Evolutionary conservation across 371 early-diverging fungal species (phyloP).

Genomic region (Mortierella sp.): DNA sequence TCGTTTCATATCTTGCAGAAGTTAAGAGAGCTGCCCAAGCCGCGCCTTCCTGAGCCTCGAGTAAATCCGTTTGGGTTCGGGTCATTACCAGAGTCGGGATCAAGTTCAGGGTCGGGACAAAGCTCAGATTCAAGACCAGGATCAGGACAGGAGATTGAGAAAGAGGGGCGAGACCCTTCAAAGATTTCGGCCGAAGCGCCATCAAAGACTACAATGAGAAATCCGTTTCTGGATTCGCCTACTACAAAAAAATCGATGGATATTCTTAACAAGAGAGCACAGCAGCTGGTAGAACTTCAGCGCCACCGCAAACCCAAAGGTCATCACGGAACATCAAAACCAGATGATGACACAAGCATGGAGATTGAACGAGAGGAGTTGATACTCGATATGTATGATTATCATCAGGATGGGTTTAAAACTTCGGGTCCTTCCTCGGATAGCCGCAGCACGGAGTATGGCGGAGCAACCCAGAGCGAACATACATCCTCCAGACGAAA

Average conservation of each 20-base stretch:
- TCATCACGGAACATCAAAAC: too few relatives aligned
- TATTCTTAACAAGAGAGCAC: slow-evolving; percentile 19
- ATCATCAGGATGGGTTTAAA: not conserved
- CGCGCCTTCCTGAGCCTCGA: slow-evolving; percentile 33
- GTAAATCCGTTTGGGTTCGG: slow-evolving; percentile 31
- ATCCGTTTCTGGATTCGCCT: slow-evolving; percentile 29
- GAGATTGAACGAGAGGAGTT: not conserved
- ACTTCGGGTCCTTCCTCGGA: not conserved
- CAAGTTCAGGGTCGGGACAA: not conserved
- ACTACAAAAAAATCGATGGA: slow-evolving; percentile 32
- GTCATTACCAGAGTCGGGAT: not conserved
- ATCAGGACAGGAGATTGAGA: not conserved
- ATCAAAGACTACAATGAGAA: slow-evolving; percentile 1
- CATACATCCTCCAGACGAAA: not conserved
- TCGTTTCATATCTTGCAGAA: slow-evolving; percentile 37
- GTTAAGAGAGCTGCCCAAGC: slow-evolving; percentile 24
- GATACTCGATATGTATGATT: too few relatives aligned
- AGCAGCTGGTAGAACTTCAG: slow-evolving; percentile 28
- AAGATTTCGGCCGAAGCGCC: not conserved
- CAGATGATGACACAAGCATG: not conserved
- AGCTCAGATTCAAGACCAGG: not conserved
- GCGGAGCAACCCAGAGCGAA: not conserved
- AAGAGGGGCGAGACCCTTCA: not conserved
- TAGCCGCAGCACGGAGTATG: not conserved
- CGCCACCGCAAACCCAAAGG: not conserved